phyloP scores from a whole-genome alignment of 2,329 filamentous ascomycete genomes.

The Aspergillus felis region DNA sequence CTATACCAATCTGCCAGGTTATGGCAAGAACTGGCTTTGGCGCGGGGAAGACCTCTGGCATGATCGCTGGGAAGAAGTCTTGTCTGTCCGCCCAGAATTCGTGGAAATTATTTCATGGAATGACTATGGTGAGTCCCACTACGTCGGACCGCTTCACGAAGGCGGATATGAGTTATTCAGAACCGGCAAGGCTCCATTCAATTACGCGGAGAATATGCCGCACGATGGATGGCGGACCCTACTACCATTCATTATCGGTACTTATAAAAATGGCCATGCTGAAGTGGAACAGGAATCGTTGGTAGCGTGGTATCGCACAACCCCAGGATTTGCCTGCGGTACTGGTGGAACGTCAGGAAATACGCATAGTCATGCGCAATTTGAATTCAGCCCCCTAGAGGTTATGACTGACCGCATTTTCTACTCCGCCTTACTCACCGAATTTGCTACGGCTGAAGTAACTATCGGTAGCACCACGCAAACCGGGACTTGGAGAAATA shows the following conservation, averaged over 20 bases:
- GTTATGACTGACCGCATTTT: constrained; percentile 21
- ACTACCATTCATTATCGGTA: no score
- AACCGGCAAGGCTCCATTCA: constrained; percentile 37
- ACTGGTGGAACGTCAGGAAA: constrained; percentile 20
- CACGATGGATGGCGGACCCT: constrained; percentile 30
- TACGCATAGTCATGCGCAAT: neutral
- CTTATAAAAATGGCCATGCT: constrained; percentile 14
- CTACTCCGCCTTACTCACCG: constrained; percentile 33
- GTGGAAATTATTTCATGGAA: constrained; percentile 59
- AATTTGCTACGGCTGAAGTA: constrained; percentile 25
- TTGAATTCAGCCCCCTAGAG: constrained; percentile 9
- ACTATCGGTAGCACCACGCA: constrained; percentile 26
- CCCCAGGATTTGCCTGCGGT: constrained; percentile 15
- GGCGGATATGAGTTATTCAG: constrained; percentile 38
- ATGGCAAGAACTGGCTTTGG: constrained; percentile 61
- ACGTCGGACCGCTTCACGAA: constrained; percentile 50
- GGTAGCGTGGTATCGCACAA: constrained; percentile 26
- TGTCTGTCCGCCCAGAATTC: constrained; percentile 49
- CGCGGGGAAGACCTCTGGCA: constrained; percentile 58
- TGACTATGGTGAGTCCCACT: constrained; percentile 59
- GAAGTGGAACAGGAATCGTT: constrained; percentile 21
- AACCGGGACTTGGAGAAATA: constrained; percentile 20
- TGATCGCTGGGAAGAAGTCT: constrained; percentile 54
- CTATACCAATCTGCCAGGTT: constrained; percentile 54
- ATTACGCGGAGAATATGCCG: constrained; percentile 26